Evolutionary conservation across 345 rosid genomes (phyloP).

Genomic region (Odontarrhena argentea): DNA sequence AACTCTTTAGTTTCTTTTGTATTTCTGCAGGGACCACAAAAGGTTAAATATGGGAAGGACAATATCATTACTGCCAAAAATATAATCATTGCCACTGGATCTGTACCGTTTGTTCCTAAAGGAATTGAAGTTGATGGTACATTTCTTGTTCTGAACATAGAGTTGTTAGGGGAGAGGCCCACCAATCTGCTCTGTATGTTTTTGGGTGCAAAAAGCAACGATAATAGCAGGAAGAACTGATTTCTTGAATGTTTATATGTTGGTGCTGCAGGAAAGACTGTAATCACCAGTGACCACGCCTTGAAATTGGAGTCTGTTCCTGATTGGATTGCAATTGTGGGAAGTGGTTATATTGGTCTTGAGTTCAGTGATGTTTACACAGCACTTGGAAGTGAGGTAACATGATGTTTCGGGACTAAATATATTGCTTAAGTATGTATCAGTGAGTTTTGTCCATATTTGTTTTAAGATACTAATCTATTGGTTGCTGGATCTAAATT

Average conservation of each 20-base stretch:
- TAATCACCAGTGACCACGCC: slow-evolving; percentile 99
- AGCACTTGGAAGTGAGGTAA: slow-evolving; percentile 99
- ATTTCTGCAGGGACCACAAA: slow-evolving; percentile 77
- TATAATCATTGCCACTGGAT: slow-evolving; percentile 95
- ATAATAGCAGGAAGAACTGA: slow-evolving; percentile 12
- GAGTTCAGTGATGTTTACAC: slow-evolving; percentile 99
- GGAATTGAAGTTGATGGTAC: slow-evolving; percentile 99
- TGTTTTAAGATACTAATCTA: slow-evolving; percentile 1
- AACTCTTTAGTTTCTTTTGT: slow-evolving; percentile 7
- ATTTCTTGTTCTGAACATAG: not conserved
- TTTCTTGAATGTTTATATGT: slow-evolving; percentile 16
- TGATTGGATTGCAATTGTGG: slow-evolving; percentile 97
- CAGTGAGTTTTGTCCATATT: not conserved
- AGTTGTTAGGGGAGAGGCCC: slow-evolving; percentile 3
- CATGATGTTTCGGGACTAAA: not conserved
- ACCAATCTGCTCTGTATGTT: not conserved
- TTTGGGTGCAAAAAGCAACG: not conserved
- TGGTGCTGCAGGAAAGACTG: slow-evolving; percentile 88
- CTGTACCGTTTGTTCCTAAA: slow-evolving; percentile 96
- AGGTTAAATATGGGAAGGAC: slow-evolving; percentile 84
- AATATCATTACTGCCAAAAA: slow-evolving; percentile 70
- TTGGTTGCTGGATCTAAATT: slow-evolving; percentile 19
- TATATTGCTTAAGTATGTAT: not conserved
- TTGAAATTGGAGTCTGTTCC: slow-evolving; percentile 94
- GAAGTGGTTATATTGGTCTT: slow-evolving; percentile 99